Conservation (phyloP, 1,284 basidiomycete species). For the Melampsora larici-populina region DNA sequence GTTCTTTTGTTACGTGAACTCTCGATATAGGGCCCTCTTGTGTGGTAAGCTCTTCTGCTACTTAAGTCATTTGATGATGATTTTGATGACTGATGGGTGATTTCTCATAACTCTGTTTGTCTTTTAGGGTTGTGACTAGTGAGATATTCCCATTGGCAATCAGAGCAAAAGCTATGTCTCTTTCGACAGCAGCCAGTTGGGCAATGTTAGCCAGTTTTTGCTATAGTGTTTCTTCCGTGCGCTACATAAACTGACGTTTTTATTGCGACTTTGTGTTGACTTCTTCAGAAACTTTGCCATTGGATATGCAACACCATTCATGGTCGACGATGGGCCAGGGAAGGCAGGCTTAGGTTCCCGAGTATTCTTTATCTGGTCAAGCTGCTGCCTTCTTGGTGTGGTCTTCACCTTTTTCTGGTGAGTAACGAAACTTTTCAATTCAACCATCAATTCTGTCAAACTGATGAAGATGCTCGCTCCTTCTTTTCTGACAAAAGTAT, state of each 20-base stretch:
- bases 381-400: background rate
- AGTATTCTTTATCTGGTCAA: constrained; percentile 1
- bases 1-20: background rate
- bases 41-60: background rate
- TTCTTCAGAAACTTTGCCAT: background rate
- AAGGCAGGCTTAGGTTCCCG: background rate
- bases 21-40: background rate
- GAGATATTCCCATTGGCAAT: background rate
- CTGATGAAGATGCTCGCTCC: too few species aligned
- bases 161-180: constrained; percentile 5
- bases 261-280: background rate
- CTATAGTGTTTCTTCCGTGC: background rate
- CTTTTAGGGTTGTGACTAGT: background rate
- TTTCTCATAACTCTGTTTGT: background rate
- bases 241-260: too few species aligned
- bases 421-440: background rate
- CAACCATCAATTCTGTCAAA: background rate
- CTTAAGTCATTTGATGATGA: background rate
- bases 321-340: background rate
- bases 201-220: background rate
- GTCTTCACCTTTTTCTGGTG: background rate
- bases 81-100: background rate
- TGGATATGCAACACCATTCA: background rate
- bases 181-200: constrained; percentile 3
- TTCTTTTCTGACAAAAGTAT: background rate